phyloP scores from a whole-genome alignment of 2,329 filamentous ascomycete species.

The Allantophomopsis lycopodina region DNA sequence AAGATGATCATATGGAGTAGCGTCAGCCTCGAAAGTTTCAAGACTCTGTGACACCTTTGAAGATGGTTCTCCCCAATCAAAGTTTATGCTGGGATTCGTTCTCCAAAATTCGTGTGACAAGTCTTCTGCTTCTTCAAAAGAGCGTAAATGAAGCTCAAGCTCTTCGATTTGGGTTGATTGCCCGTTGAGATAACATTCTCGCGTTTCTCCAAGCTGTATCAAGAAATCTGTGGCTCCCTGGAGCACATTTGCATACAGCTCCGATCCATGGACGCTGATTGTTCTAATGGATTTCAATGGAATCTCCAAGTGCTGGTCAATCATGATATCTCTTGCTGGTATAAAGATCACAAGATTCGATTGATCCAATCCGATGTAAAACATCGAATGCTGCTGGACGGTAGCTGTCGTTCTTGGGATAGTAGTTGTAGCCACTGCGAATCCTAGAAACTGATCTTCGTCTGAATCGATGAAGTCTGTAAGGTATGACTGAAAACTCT shows the following conservation, averaged over 20 bases:
- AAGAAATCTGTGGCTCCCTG: too few relatives aligned
- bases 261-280: background rate
- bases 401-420: background rate
- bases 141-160: background rate
- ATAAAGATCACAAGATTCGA: background rate
- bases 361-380: background rate
- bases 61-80: too few relatives aligned
- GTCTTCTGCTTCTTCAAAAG: slow-evolving; percentile 8
- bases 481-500: background rate
- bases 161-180: background rate
- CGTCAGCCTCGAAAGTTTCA: too few relatives aligned
- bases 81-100: too few relatives aligned
- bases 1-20: too few relatives aligned
- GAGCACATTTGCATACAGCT: background rate
- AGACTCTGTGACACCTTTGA: too few relatives aligned
- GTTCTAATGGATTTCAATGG: background rate
- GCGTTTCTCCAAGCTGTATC: too few relatives aligned
- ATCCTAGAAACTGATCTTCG: background rate
- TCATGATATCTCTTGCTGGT: background rate
- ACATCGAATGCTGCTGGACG: background rate
- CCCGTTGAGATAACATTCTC: background rate
- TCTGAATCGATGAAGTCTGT: background rate
- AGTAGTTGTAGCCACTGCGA: too few relatives aligned
- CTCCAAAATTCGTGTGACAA: too few relatives aligned
- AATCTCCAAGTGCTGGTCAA: background rate